A percentile compares a stretch with the other conserved stretches of the same genome.
Evolutionary conservation across 192 early-diverging fungal genomes (phyloP).

Genomic region (Coemansia biformis): DNA sequence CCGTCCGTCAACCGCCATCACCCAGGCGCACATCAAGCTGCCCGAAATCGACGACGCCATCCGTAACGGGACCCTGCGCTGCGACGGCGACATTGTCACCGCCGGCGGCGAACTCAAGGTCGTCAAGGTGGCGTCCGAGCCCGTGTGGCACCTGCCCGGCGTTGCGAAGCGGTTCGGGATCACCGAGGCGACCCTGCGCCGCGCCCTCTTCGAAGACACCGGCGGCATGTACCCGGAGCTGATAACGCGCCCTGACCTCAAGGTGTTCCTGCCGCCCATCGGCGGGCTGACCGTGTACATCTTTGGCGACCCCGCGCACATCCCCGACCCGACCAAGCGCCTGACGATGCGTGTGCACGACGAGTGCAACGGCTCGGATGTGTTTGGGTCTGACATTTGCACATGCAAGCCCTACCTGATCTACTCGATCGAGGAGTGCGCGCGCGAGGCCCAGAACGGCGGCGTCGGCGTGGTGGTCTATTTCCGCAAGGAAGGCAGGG

Average conservation of each 20-base stretch:
- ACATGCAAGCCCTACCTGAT: constrained; percentile 78
- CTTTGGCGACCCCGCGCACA: constrained; percentile 76
- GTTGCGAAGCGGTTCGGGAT: constrained; percentile 85
- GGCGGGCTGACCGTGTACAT: constrained; percentile 91
- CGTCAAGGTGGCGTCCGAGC: constrained; percentile 89
- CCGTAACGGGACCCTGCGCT: constrained; percentile 53
- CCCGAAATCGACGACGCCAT: constrained; percentile 81
- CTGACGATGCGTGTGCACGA: constrained; percentile 88
- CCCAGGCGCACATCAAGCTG: constrained; percentile 92
- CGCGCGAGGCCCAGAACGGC: constrained; percentile 81
- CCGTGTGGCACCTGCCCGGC: constrained; percentile 92
- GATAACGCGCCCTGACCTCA: constrained; percentile 85
- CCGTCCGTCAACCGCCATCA: constrained; percentile 87
- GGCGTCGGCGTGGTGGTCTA: constrained; percentile 94
- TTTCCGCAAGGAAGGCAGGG: constrained; percentile 93
- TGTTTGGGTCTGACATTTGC: constrained; percentile 83
- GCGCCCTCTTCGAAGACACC: constrained; percentile 83
- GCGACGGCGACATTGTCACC: constrained; percentile 83
- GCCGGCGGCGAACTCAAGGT: constrained; percentile 75
- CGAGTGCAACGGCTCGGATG: constrained; percentile 91
- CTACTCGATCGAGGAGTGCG: constrained; percentile 86
- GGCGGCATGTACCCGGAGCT: constrained; percentile 96
- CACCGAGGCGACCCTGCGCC: constrained; percentile 74
- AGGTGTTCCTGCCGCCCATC: constrained; percentile 91
- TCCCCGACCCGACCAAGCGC: constrained; percentile 76